Evolutionary conservation across 139 green algal genomes (phyloP), one percentile per base, ranked within the genome.

Genomic region (Picochlorum sp.): DNA sequence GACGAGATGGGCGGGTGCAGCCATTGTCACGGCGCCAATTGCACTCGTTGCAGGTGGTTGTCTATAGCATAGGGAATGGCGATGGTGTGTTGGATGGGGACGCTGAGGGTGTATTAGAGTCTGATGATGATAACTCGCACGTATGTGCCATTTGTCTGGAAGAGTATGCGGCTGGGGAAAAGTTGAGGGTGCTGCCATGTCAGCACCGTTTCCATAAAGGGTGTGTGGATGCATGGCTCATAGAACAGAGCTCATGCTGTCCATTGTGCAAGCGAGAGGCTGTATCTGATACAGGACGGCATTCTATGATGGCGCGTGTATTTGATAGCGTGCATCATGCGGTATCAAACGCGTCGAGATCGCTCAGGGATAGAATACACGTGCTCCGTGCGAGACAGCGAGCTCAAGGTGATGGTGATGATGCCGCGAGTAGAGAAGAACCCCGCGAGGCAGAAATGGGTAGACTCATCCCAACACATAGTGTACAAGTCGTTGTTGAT

Each of bases 101-200:
- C 16, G 62, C 51, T 51, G 44, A 61, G 23, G 58, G 54, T 18
- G 54, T 62, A 1, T 74, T 67, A 0, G 45, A 57, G 2, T 67
- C 68, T 10, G 76, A 76, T 14, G 81, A 81, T 5, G 77, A 73
- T 49, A 88, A 77, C 1, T 74, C 74, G 11, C 66, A 63, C 21
- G 74, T 69, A 3, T 86, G 79, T 51, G 77, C 73, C 23, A 70
- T 87, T 7, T 88, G 81, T 60, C 38, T 86, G 51, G 79, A 88
- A 54, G 56, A 73, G 47, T 88, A 88, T 51, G 24, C 18, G 44
- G 38, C 73, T 10, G 81, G 78, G 0, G 78, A 86, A 10, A 80
- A 85, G 72, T 63, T 90, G 50, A 74, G 83, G 4, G 67, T 77
- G 47, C 71, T 90, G 67, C 80, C 78, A 16, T 89, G 84, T 67